Base-by-base conservation (phyloP, 2,329 filamentous ascomycete species). In the Pestalotiopsis sp. region DNA sequence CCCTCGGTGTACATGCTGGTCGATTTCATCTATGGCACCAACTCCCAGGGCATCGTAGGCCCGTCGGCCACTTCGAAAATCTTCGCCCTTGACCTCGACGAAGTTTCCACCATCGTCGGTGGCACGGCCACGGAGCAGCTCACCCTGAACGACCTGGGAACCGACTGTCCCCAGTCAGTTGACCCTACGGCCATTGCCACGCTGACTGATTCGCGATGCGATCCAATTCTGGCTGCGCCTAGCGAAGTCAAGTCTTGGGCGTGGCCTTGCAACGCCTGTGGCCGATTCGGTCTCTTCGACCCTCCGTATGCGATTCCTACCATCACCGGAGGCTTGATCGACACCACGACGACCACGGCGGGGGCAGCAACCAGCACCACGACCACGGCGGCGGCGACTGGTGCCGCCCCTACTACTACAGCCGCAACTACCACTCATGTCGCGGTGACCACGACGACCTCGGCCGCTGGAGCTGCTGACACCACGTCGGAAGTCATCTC, bases 1-100 rank as follows among this genome's bases (percentile, higher is more conserved):
- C 79, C 79, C 3, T 80, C 79, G 6, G 77, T 81, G 40, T 81
- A 81, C 70, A 74, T 81, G 70, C 65, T 78, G 22, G 75, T 81
- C 66, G 75, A 77, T 20, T 78, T 78, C n/a, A 74, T 78, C 4
- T 71, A 67, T 20, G 79, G 77, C 38, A 74, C 70, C 70, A 81
- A 81, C 70, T 70, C 73, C 5, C 67, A 72, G 10, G 75, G 75
- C 58, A 69, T 71, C 17, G 70, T 70, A 1, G 78, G 78, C 0
- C 79, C 79, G 5, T 72, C 75, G 0, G 78, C 76, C 61, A 71
- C 72, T 2, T 74, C 68, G 48, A 69, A 73, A 68, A 71, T 81
- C 13, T 75, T 79, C 61, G 70, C 75, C 1, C 69, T 80, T 22
- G 70, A 79, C 62, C 72, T 80, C 0, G 69, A 74, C 67, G 71